Base-by-base conservation (phyloP, 768 basidiomycete genomes). In the Panellus pusillus region DNA sequence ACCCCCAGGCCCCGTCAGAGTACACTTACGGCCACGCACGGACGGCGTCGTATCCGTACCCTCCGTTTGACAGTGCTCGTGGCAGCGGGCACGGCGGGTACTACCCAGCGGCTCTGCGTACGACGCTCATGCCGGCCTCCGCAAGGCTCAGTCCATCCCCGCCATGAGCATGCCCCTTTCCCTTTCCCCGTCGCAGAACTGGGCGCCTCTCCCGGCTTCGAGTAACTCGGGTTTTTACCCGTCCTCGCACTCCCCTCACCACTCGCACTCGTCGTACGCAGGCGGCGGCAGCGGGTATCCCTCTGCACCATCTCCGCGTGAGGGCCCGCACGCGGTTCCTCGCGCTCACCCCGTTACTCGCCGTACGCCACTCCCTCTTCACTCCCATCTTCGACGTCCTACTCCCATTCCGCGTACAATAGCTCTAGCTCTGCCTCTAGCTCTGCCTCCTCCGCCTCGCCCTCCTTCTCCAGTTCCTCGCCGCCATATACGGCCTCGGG, bases 11-110 rank as follows among this genome's bases (percentile, higher is more conserved):
- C 9, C 36, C n/a, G 5, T 35, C 32, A 35, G 32, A 35, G 11
- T 27, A 44, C 43, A 43, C 24, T 9, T 15, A 32, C 53, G 29
- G 24, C 12, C 44, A 46, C 50, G 50, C 27, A 6, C 50, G 50
- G 42, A 39, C 52, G 13, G 31, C 38, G 12, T 42, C 54, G 1
- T 54, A 55, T 27, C 59, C 59, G 14, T 61, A 56, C 52, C 47
- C 54, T 14, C 29, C 44, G 9, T 17, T 4, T 15, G 39, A 40
- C 15, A 15, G 14, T 24, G 27, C 45, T 14, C 24, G 13, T 8
- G 7, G 32, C 14, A 14, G 32, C 32, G 11, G 14, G 32, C 14
- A 35, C 32, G 32, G 32, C 32, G 11, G 14, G 32, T 35, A 3
- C 32, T 35, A 35, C 14, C 19, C 18, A 18, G 11, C 40, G 37